Percentiles rank a stretch among this genome's conserved stretches.
phyloP scores from a whole-genome alignment of 2,329 filamentous ascomycete species.

The Fusarium camptoceras region DNA sequence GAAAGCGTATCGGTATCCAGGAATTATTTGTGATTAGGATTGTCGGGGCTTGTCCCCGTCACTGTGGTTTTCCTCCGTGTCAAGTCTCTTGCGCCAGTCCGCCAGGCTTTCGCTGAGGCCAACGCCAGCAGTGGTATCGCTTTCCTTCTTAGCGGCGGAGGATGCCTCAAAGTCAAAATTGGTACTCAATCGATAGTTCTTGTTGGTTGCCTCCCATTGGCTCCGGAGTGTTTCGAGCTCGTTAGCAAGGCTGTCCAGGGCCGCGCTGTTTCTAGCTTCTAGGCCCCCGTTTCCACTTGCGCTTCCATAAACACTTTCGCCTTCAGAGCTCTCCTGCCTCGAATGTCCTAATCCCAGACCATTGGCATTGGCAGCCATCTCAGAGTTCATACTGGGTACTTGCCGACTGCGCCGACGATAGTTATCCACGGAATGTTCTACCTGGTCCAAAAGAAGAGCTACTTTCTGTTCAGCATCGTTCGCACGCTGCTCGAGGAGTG shows the following conservation, averaged over 20 bases:
- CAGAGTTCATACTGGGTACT: conserved; percentile 64
- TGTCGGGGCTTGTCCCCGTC: conserved; percentile 48
- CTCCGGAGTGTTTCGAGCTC: conserved; percentile 90
- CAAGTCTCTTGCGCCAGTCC: conserved; percentile 83
- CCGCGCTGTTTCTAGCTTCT: conserved; percentile 69
- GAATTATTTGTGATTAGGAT: conserved; percentile 38
- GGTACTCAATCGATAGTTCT: conserved; percentile 91
- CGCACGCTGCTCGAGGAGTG: conserved; percentile 82
- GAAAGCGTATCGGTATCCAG: conserved; percentile 48
- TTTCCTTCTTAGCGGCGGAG: conserved; percentile 55
- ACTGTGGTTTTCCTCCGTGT: conserved; percentile 60
- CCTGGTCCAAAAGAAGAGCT: conserved; percentile 90
- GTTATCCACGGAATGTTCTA: conserved; percentile 92
- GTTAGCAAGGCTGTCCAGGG: conserved; percentile 89
- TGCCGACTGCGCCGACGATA: conserved; percentile 84
- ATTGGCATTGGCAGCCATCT: conserved; percentile 51
- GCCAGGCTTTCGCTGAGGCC: conserved; percentile 78
- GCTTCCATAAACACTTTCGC: conserved; percentile 73
- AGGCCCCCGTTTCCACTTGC: conserved; percentile 39
- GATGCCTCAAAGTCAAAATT: conserved; percentile 84
- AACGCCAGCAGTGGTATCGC: conserved; percentile 54
- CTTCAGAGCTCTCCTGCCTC: conserved; percentile 68
- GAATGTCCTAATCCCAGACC: conserved; percentile 56
- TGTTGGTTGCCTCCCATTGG: conserved; percentile 96
- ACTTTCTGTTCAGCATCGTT: conserved; percentile 94